Base-by-base conservation (phyloP, 371 early-diverging fungal genomes). In the Circinella minor region DNA sequence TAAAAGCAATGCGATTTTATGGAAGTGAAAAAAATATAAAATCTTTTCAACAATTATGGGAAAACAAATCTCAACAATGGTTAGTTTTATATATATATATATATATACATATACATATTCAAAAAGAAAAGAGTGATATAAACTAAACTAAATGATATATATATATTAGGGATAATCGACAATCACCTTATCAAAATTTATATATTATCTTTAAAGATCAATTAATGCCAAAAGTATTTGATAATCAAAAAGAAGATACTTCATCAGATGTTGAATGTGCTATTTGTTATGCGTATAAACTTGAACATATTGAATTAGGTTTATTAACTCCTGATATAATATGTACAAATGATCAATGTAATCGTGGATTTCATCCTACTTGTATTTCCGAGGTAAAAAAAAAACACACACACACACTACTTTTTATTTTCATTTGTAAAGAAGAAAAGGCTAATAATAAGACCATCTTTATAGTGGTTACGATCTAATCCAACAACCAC, bases 241-340 rank as follows among this genome's bases (percentile, higher is more conserved):
- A 66, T 55, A 9, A 61, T 36, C 13, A 17, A n/a, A 34, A 14
- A 3, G 36, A 4, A 14, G 61, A 48, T 18, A 66, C 61, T 17
- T 48, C 63, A 4, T 36, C 43, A 14, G 81, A 83, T 43, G 71
- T 76, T 36, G 83, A 79, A 48, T 83, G 83, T 55, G 81, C 78
- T 37, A 83, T 83, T 48, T 83, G 83, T 36, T 83, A 81, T 61
- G 66, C 78, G 37, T 83, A 81, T 55, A 79, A 77, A 38, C 55
- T 83, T 11, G 65, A 74, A n/a, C 65, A 71, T 7, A 37, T 38
- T 61, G 36, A n/a, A 7, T 49, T 15, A 4, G 61, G 55, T 13
- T 34, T 37, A 27, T 55, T 62, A n/a, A 73, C 74, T n/a, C 83
- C 83, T 1, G 74, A 77, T 36, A 64, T 67, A 2, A 70, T 81